Evolutionary conservation across 768 basidiomycete genomes (phyloP), one percentile per base, ranked within the genome.

Genomic region (Rhizopogon salebrosus): DNA sequence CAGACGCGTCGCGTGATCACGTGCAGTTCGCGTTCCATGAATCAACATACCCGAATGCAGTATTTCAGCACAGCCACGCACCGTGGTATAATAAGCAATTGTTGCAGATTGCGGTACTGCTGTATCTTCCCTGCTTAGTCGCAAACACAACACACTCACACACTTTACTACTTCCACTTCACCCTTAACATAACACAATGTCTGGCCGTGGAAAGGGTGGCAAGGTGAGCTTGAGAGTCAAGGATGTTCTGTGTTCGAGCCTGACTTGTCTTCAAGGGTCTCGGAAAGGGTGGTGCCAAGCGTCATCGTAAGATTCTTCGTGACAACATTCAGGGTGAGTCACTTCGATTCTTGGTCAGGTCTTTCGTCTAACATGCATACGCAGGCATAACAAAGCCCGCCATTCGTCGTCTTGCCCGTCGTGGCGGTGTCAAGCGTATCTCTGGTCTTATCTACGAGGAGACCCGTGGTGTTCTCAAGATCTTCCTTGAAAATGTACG

Each of bases 351-450:
- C 56, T 26, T 60, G 61, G 23, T 4, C 26, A 43, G 8, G 6
- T 24, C 11, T 23, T 24, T 1, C 23, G 55, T 45, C 29, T 51
- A 11, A 41, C 29, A 14, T 0, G 35, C 0, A 45, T 46, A 58
- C 60, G 71, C 68, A 84, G 89, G 89, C 77, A 94, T 95, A 73
- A 95, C 92, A 62, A 95, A 95, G 79, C 90, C 92, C 60, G 92
- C 87, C 64, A 84, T 95, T 70, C 89, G 88, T 79, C 92, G 94
- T 80, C 90, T 98, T 53, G 93, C 93, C 48, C 90, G 90, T 71
- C 89, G 93, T 81, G 92, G 94, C 65, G 94, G 95, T 89, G 93
- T 95, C 65, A 95, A 97, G 82, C 85, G 90, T 89, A 91, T 92
- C 64, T 89, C 87, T 42, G 82, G 92, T 70, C 83, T 93, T 57